Base-by-base conservation (phyloP, 257 asterid species). In the Capsicum chinense region DNA sequence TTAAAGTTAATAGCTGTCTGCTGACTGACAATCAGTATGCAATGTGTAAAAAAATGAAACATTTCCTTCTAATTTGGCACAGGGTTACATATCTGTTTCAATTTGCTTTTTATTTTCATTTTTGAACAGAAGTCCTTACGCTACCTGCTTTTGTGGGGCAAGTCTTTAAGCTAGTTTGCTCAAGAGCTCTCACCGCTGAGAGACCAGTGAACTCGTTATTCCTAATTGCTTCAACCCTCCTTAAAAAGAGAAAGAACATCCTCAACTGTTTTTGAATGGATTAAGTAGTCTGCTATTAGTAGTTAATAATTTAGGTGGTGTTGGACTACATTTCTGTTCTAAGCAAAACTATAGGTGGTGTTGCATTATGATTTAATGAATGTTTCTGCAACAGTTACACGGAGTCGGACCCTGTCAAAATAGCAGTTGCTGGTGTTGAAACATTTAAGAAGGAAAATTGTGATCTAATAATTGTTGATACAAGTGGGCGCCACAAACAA, bases 401-500 rank as follows among this genome's bases (percentile, higher is more conserved):
- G 15, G 99, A 95, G 90, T 95, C 99, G n/a, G 99, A 97, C 92
- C 99, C 99, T 26, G 97, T 97, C 82, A 93, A 94, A 89, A 97
- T 95, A 83, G 99, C 97, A 16, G 96, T 88, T 39, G 98, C 93
- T 87, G 99, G 99, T 83, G 98, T 97, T 87, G 99, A 97, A 86
- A 92, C 91, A 88, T 97, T 95, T 85, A 93, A 93, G 92, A 91
- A 93, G 87, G 98, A 95, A 85, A 95, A 92, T 79, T 92, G 94
- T 87, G 99, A 97, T 88, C 97, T 97, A 17, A 97, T 97, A 81
- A 93, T 97, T 85, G 93, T 97, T 87, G 99, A 97, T 81, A 97
- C 98, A 59, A 94, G 99, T 88, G 98, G 98, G 81, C 98, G 99
- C 84, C 99, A 97, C 94, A 97, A 97, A 91, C 99, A 95, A 86